phyloP scores from a whole-genome alignment of 1,284 basidiomycete species.

The Agroathelia rolfsii region DNA sequence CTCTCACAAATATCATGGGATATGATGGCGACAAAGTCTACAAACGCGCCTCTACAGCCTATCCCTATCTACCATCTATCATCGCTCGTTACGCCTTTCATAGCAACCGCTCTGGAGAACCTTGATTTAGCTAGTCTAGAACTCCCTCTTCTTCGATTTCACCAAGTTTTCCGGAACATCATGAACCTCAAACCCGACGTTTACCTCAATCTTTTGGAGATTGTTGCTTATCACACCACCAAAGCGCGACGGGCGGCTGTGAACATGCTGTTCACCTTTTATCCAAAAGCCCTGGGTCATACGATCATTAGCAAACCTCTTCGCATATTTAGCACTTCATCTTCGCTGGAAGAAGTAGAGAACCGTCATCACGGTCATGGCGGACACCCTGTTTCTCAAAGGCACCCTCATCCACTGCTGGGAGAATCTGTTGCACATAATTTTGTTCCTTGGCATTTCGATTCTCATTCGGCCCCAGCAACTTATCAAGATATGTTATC shows the following conservation, averaged over 20 bases:
- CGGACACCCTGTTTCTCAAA: too few species aligned
- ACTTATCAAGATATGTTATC: slow-evolving; percentile 27
- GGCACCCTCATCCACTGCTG: slow-evolving; percentile 23
- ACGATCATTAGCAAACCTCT: slow-evolving; percentile 43
- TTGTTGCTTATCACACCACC: slow-evolving; percentile 55
- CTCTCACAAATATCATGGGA: slow-evolving; percentile 14
- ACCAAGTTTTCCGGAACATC: slow-evolving; percentile 49
- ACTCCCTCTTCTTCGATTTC: slow-evolving; percentile 31
- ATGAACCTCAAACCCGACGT: slow-evolving; percentile 53
- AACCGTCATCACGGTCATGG: slow-evolving; percentile 10
- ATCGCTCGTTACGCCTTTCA: slow-evolving; percentile 47
- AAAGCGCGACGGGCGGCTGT: slow-evolving; percentile 46
- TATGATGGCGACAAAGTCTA: slow-evolving; percentile 31
- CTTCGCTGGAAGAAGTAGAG: slow-evolving; percentile 5
- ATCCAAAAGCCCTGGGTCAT: slow-evolving; percentile 62
- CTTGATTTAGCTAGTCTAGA: slow-evolving; percentile 29
- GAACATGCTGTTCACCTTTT: slow-evolving; percentile 48
- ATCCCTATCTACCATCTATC: slow-evolving; percentile 46
- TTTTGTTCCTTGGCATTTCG: slow-evolving; percentile 59
- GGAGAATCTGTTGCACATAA: slow-evolving; percentile 37
- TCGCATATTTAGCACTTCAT: slow-evolving; percentile 19
- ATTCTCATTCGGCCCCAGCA: slow-evolving; percentile 17
- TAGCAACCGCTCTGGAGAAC: slow-evolving; percentile 49
- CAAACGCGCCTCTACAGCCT: slow-evolving; percentile 47
- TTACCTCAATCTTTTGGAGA: slow-evolving; percentile 59